Percentiles rank a stretch among this genome's conserved stretches.
These are phyloP conservation scores for Aspergillus puulaauensis DNA, from an alignment of 2,329 filamentous ascomycete genomes.

Conservation along the genomic window DNA sequence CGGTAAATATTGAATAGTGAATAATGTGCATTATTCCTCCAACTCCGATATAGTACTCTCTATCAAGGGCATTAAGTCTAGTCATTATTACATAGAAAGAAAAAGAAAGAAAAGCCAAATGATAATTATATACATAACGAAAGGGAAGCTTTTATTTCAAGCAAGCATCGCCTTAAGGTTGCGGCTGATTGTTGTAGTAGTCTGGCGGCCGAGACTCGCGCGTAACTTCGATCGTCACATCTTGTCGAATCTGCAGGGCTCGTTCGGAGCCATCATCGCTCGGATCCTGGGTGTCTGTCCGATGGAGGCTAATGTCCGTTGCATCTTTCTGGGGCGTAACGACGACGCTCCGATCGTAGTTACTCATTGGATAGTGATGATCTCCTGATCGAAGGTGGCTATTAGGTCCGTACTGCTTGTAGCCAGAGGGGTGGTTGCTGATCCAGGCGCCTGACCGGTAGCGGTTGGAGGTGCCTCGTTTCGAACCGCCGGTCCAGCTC, in stretches of 20 bases:
- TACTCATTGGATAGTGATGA: conserved; percentile 34
- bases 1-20: too few species aligned
- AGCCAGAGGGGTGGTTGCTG: conserved; percentile 27
- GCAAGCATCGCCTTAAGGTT: background rate
- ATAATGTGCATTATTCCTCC: background rate
- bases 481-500: conserved; percentile 42
- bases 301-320: conserved; percentile 27
- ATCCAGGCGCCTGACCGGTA: conserved; percentile 34
- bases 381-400: conserved; percentile 30
- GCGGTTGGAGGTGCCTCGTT: conserved; percentile 31
- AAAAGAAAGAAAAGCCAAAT: background rate
- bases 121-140: conserved; percentile 3
- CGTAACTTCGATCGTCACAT: conserved; percentile 36
- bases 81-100: background rate
- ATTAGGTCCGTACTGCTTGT: conserved; percentile 27
- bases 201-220: conserved; percentile 17
- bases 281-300: conserved; percentile 28
- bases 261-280: conserved; percentile 39
- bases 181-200: conserved; percentile 4
- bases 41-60: background rate
- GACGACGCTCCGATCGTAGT: conserved; percentile 27
- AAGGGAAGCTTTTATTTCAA: background rate
- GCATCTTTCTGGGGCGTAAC: conserved; percentile 28
- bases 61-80: background rate
- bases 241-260: conserved; percentile 39